A percentile compares a stretch with the other conserved stretches of the same genome.
Evolutionary conservation across 2,329 filamentous ascomycete species (phyloP).

Genomic region (Monilinia fructicola): DNA sequence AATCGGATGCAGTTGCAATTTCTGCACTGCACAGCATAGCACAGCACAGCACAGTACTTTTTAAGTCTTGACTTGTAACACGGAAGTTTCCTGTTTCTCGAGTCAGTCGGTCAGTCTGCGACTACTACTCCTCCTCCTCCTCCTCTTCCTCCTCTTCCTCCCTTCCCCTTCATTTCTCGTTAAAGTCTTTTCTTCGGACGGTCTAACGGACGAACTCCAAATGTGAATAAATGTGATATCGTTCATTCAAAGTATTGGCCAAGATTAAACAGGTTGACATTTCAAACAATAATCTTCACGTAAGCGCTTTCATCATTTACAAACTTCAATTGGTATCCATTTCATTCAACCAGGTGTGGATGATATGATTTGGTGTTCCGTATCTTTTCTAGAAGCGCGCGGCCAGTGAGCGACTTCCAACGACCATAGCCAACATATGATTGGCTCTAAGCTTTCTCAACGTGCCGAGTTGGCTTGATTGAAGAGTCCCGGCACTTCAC

Average conservation of each 20-base stretch:
- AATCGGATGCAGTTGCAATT: not conserved
- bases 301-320: conserved; percentile 5
- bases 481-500: not conserved
- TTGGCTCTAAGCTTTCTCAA: not conserved
- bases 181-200: not conserved
- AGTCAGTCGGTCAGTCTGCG: not conserved
- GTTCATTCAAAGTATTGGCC: not conserved
- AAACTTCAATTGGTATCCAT: not conserved
- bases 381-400: conserved; percentile 20
- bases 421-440: not conserved
- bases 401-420: not conserved
- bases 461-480: conserved; percentile 1
- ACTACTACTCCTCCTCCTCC: too few relatives aligned
- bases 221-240: too few relatives aligned
- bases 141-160: not conserved
- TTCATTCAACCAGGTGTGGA: not conserved
- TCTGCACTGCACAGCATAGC: too few relatives aligned
- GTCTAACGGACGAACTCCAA: not conserved
- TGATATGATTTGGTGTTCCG: not conserved
- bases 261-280: conserved; percentile 9
- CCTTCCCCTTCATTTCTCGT: conserved; percentile 4
- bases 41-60: too few relatives aligned
- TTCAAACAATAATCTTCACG: conserved; percentile 13
- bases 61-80: not conserved
- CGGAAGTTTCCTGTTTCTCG: conserved; percentile 2